These are phyloP conservation scores for Lachnellula occidentalis DNA, from an alignment of 2,329 filamentous ascomycete genomes.

Conservation along the genomic window DNA sequence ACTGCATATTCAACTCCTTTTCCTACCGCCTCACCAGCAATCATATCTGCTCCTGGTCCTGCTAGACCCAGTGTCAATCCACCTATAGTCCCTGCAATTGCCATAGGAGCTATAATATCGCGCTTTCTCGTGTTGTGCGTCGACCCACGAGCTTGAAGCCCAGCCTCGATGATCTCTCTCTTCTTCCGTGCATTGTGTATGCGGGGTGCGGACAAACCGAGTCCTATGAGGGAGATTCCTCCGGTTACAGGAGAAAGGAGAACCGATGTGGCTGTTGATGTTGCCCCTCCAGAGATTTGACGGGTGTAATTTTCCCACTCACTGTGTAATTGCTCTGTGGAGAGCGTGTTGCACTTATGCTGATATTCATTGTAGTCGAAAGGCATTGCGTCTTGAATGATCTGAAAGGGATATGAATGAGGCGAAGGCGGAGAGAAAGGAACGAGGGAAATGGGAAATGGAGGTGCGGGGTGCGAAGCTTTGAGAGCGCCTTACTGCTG, in stretches of 20 bases:
- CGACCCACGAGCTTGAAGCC: slow-evolving; percentile 32
- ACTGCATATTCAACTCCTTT: slow-evolving; percentile 35
- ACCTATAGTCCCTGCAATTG: slow-evolving; percentile 34
- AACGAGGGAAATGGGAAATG: too few species aligned
- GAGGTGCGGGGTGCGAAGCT: not conserved
- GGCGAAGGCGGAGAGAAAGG: not conserved
- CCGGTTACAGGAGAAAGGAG: slow-evolving; percentile 36
- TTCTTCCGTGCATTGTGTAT: slow-evolving; percentile 40
- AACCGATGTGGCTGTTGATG: slow-evolving; percentile 35
- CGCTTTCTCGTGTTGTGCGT: slow-evolving; percentile 37
- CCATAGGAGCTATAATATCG: slow-evolving; percentile 37
- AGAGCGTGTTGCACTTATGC: slow-evolving; percentile 34
- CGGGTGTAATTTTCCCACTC: slow-evolving; percentile 41
- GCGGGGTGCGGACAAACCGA: slow-evolving; percentile 35
- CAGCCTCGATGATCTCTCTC: slow-evolving; percentile 37
- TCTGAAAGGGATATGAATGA: not conserved
- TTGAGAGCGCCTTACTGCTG: not conserved
- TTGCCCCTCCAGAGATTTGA: slow-evolving; percentile 36
- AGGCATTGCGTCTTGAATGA: slow-evolving; percentile 29
- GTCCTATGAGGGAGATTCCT: slow-evolving; percentile 36
- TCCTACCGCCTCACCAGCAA: slow-evolving; percentile 33
- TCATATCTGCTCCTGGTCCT: slow-evolving; percentile 32
- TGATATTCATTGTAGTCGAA: slow-evolving; percentile 39
- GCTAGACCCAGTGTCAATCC: slow-evolving; percentile 35
- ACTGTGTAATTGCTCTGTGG: slow-evolving; percentile 34